Evolutionary conservation across 2,329 filamentous ascomycete genomes (phyloP), one percentile per base, ranked within the genome.

Genomic region (Alternaria brassicicola): DNA sequence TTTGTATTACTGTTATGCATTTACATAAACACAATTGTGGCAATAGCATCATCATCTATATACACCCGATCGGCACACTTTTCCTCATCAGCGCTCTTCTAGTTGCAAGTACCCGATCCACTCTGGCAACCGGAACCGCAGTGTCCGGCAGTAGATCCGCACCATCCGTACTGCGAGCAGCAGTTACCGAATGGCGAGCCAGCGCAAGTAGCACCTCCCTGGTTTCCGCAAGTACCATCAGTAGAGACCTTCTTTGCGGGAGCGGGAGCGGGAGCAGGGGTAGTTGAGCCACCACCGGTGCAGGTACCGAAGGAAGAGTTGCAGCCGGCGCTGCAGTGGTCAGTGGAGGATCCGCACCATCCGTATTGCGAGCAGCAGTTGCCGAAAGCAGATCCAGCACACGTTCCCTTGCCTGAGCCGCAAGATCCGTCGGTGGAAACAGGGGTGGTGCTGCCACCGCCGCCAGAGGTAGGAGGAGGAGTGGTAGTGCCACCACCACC

Each of bases 311-410:
- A 76, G 17, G 46, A 13, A 23, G 67, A 52, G 59, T 78, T 73
- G 63, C 75, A 78, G n/a, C 70, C 71, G 2, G 67, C 56, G 19
- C 68, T 67, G 55, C 75, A 77, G 61, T 76, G 67, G 23, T 63
- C 73, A n/a, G 55, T 33, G 1, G 65, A 65, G 21, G 63, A 55
- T 52, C 76, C 74, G 49, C 82, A 83, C 66, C 71, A 78, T 19
- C 80, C 80, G 54, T 76, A 78, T 54, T 69, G 69, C 15, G 77
- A 80, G 71, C 81, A 83, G 72, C 81, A 83, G 58, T 78, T 68
- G 2, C 81, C 80, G 55, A 78, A 78, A 7, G 64, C 43, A 56
- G 67, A 73, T 17, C 69, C 66, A 28, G 59, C 53, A 59, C 72
- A 75, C 25, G 65, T 70, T 56, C 62, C 67, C 47, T 57, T 55